Conservation (phyloP, 2,329 filamentous ascomycete species). For the Fusarium beomiforme region DNA sequence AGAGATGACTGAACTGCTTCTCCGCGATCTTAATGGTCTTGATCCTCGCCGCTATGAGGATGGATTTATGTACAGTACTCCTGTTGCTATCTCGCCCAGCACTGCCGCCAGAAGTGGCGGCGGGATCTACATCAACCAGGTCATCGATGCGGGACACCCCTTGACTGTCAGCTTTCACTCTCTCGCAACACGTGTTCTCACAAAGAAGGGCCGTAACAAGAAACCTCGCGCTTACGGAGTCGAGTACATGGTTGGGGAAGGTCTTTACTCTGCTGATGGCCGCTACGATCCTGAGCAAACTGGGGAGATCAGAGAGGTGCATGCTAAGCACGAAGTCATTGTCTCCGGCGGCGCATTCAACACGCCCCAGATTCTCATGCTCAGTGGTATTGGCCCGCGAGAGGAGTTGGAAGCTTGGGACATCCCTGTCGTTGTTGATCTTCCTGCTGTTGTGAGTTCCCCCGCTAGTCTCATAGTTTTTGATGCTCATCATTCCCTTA, state of each 20-base stretch:
- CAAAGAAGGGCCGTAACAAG: neutral
- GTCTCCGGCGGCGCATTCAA: neutral
- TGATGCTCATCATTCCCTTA: rapidly evolving
- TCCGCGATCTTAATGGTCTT: neutral
- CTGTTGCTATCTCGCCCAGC: neutral
- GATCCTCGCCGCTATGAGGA: neutral
- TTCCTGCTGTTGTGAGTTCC: neutral
- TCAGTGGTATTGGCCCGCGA: neutral
- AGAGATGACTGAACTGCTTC: neutral
- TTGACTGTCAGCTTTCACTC: conserved; percentile 8
- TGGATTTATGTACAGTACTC: neutral
- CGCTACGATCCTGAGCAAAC: neutral
- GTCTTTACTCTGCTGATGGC: neutral
- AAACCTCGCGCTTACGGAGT: neutral
- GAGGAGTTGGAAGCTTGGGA: neutral
- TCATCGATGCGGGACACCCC: neutral
- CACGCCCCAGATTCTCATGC: neutral
- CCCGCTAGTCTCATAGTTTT: rapidly evolving
- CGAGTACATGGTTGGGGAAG: conserved; percentile 7
- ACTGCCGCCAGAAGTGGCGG: neutral
- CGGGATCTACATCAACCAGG: neutral
- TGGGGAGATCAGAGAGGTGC: neutral
- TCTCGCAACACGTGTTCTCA: neutral
- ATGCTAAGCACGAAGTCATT: neutral
- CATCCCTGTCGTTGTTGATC: neutral